phyloP scores from a whole-genome alignment of 192 early-diverging fungal genomes.

The Rhizoclosmatium globosum region DNA sequence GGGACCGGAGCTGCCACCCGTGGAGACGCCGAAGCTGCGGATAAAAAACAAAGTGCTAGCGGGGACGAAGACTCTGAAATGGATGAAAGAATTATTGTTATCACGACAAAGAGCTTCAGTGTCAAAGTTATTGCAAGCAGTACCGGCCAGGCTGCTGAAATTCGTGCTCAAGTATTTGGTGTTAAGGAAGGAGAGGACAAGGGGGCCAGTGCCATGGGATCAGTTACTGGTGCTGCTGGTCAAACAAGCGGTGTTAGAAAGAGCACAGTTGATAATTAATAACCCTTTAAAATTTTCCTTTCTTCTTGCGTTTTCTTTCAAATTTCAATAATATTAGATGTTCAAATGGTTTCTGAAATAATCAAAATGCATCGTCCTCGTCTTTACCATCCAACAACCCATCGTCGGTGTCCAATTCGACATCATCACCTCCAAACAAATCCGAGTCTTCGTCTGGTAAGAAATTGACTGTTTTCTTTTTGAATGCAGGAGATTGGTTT shows the following conservation, averaged over 20 bases:
- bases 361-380: neutral
- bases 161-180: conserved; percentile 25
- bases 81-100: conserved; percentile 24
- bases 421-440: neutral
- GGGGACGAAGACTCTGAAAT: conserved; percentile 17
- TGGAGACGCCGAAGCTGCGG: conserved; percentile 2
- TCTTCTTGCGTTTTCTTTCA: neutral
- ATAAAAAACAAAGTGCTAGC: neutral
- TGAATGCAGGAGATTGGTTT: conserved; percentile 4
- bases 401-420: neutral
- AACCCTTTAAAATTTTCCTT: neutral
- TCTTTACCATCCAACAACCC: neutral
- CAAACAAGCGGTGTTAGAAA: conserved; percentile 2
- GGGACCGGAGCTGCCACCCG: neutral
- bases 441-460: neutral
- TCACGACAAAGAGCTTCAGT: conserved; percentile 24
- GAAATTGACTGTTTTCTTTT: neutral
- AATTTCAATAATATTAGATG: conserved; percentile 1
- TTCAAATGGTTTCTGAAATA: neutral
- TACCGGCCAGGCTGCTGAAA: conserved; percentile 9
- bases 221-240: neutral
- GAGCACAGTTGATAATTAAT: neutral
- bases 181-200: conserved; percentile 21
- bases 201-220: neutral
- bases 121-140: conserved; percentile 20